Conservation (phyloP, 169 alveolate species). For the Eimeria falciformis region DNA sequence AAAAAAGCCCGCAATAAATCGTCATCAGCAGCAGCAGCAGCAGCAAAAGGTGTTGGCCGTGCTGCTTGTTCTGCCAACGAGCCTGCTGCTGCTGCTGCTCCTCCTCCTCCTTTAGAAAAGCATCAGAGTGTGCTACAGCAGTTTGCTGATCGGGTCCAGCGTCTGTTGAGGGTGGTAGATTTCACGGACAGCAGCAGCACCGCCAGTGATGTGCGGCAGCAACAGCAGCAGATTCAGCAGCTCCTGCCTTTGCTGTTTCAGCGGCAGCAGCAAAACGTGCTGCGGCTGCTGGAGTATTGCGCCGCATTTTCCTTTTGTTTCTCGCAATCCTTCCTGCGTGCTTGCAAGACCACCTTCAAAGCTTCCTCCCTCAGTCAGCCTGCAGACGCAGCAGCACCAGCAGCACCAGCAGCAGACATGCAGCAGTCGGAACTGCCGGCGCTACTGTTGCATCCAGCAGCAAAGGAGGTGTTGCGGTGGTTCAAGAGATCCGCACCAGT, state of each 20-base stretch:
- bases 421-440: constrained; percentile 5
- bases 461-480: constrained; percentile 30
- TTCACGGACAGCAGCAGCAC: not conserved
- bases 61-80: not conserved
- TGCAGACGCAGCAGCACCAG: not conserved
- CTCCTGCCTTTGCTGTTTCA: constrained; percentile 16
- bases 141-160: not conserved
- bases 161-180: constrained; percentile 5
- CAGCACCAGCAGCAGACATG: not conserved
- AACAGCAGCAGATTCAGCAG: constrained; percentile 35
- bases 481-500: not conserved
- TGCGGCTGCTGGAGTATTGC: constrained; percentile 40
- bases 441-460: constrained; percentile 22
- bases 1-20: not conserved
- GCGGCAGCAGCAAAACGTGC: constrained; percentile 32
- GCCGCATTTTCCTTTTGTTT: constrained; percentile 35
- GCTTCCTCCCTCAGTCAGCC: not conserved
- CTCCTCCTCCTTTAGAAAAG: not conserved
- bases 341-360: not conserved
- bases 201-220: not conserved
- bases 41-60: not conserved
- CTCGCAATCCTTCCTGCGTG: not conserved
- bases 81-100: constrained; percentile 29
- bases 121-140: constrained; percentile 8
- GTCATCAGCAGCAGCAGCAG: not conserved